A percentile compares a stretch with the other conserved stretches of the same genome.
phyloP scores from a whole-genome alignment of 192 early-diverging fungal genomes.

The Pilobolus umbonatus region DNA sequence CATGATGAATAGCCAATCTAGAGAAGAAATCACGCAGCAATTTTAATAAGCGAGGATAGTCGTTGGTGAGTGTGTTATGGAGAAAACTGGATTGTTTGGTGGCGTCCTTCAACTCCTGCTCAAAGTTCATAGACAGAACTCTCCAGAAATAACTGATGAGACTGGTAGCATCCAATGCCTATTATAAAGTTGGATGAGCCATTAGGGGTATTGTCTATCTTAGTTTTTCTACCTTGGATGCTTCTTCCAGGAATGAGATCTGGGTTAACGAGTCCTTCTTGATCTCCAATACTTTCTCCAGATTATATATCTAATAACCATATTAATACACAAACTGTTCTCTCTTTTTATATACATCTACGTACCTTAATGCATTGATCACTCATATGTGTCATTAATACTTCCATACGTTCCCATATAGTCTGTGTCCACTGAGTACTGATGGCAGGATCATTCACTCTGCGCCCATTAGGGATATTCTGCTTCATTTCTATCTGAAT shows the following conservation, averaged over 20 bases:
- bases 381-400: conserved; percentile 45
- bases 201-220: too few relatives aligned
- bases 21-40: conserved; percentile 52
- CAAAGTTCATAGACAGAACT: conserved; percentile 45
- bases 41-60: conserved; percentile 46
- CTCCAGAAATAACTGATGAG: conserved; percentile 54
- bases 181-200: neutral
- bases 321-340: neutral
- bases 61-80: conserved; percentile 48
- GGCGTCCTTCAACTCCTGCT: conserved; percentile 46
- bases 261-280: conserved; percentile 48
- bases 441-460: conserved; percentile 47
- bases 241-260: conserved; percentile 46
- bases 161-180: conserved; percentile 42
- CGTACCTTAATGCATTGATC: conserved; percentile 51
- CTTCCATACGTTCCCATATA: conserved; percentile 51
- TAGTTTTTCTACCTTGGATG: conserved; percentile 30
- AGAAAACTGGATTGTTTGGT: conserved; percentile 49
- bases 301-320: conserved; percentile 37
- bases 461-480: conserved; percentile 28
- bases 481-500: conserved; percentile 47
- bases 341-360: neutral
- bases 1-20: conserved; percentile 42
- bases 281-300: conserved; percentile 46
- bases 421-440: conserved; percentile 43